Conservation (phyloP, 139 green algal species). For the Desmodesmus armatus region DNA sequence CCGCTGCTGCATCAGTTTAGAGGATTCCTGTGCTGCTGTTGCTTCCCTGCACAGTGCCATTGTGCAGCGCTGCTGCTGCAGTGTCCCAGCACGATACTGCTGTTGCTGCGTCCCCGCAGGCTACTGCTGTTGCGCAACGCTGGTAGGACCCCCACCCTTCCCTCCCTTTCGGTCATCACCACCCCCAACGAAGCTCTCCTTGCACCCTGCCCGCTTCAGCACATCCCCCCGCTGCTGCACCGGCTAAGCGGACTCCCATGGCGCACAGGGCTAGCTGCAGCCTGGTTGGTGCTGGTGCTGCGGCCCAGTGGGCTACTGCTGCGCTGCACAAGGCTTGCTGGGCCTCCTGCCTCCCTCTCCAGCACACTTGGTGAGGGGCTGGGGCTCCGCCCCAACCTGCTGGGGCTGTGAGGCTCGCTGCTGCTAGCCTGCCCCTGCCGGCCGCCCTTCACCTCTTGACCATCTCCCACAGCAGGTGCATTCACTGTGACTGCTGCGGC, state of each 20-base stretch:
- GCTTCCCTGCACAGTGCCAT: no score
- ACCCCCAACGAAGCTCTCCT: no score
- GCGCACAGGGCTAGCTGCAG: background rate
- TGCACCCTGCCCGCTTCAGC: no score
- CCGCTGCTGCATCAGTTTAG: no score
- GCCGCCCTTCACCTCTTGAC: background rate
- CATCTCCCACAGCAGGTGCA: background rate
- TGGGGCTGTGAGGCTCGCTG: background rate
- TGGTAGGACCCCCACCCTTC: no score
- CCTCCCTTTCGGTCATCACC: no score
- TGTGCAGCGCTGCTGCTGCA: no score
- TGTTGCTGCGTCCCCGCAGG: no score
- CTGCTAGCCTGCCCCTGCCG: background rate
- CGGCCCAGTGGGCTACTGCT: background rate
- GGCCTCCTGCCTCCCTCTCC: background rate
- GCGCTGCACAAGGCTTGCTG: background rate
- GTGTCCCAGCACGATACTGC: no score
- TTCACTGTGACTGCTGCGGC: background rate
- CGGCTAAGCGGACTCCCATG: background rate
- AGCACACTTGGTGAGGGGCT: no score
- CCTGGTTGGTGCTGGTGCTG: background rate
- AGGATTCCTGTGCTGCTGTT: no score
- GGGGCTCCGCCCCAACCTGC: conserved; percentile 12
- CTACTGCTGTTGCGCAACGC: no score
- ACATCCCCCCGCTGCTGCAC: background rate